phyloP scores from a whole-genome alignment of 2,329 filamentous ascomycete genomes.

The Fonsecaea erecta region DNA sequence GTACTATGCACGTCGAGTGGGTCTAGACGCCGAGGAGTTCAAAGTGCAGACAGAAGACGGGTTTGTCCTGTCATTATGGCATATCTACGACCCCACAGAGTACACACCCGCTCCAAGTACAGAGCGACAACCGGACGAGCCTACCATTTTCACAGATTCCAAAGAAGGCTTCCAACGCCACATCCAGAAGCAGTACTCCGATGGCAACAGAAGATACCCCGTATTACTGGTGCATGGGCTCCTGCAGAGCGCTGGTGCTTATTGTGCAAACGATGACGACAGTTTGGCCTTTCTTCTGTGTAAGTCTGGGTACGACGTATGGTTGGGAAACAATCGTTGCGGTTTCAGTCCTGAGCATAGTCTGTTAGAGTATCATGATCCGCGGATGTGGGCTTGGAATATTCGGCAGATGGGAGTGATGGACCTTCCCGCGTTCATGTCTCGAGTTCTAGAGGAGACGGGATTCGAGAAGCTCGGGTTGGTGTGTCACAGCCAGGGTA shows the following conservation, averaged over 20 bases:
- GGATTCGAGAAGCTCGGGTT: slow-evolving; percentile 82
- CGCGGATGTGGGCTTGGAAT: slow-evolving; percentile 96
- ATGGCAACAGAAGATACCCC: slow-evolving; percentile 70
- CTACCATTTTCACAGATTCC: slow-evolving; percentile 64
- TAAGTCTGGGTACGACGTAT: slow-evolving; percentile 92
- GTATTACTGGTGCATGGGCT: slow-evolving; percentile 87
- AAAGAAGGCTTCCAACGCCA: slow-evolving; percentile 32
- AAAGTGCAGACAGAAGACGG: slow-evolving; percentile 92
- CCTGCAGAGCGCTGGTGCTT: slow-evolving; percentile 84
- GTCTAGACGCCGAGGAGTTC: slow-evolving; percentile 81
- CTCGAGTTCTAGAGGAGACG: slow-evolving; percentile 79
- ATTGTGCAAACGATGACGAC: slow-evolving; percentile 86
- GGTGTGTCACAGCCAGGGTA: slow-evolving; percentile 88
- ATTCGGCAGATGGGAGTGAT: slow-evolving; percentile 91
- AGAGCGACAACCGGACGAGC: slow-evolving; percentile 55
- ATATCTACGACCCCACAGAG: slow-evolving; percentile 82
- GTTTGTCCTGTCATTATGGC: slow-evolving; percentile 87
- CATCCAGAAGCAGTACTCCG: slow-evolving; percentile 42
- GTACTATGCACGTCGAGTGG: slow-evolving; percentile 87
- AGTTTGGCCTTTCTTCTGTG: slow-evolving; percentile 90
- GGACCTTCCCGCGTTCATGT: slow-evolving; percentile 80
- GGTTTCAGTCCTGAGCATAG: slow-evolving; percentile 80
- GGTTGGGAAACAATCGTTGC: slow-evolving; percentile 92
- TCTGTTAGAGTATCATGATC: slow-evolving; percentile 72
- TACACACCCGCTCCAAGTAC: slow-evolving; percentile 60